Percentiles rank a stretch among this genome's conserved stretches.
Conservation (phyloP, 139 green algal genomes). For the Volvox reticuliferus region DNA sequence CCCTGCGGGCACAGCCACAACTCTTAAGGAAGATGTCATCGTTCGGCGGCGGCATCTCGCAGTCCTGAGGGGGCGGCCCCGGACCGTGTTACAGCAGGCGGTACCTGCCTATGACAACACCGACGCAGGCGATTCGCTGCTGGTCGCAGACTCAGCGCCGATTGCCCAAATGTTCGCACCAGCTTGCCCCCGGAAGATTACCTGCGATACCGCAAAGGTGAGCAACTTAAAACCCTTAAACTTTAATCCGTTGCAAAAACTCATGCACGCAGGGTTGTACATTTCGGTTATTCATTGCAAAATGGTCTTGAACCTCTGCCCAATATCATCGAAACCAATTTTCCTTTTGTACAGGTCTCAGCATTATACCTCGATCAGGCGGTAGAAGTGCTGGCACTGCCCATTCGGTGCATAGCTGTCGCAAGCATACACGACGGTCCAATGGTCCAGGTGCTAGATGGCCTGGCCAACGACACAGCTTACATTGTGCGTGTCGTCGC, state of each 20-base stretch:
- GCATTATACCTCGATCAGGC: neutral
- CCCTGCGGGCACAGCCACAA: constrained; percentile 37
- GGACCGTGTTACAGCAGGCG: neutral
- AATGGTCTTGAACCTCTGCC: too few species aligned
- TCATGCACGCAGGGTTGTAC: too few species aligned
- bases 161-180: neutral
- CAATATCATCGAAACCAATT: too few species aligned
- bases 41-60: neutral
- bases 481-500: constrained; percentile 50
- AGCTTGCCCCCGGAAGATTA: neutral
- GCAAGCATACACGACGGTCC: neutral
- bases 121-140: neutral
- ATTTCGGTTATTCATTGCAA: too few species aligned
- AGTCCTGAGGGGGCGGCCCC: neutral
- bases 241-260: too few species aligned
- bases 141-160: neutral
- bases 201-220: constrained; percentile 28
- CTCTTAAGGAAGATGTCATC: neutral
- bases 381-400: neutral
- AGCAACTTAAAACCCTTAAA: too few species aligned
- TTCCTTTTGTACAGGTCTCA: neutral
- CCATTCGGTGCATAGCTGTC: constrained; percentile 14
- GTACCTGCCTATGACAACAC: neutral
- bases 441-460: neutral
- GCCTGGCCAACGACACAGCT: constrained; percentile 52